Base-by-base conservation (phyloP, 1,284 basidiomycete species). In the Heliocybe sulcata region DNA sequence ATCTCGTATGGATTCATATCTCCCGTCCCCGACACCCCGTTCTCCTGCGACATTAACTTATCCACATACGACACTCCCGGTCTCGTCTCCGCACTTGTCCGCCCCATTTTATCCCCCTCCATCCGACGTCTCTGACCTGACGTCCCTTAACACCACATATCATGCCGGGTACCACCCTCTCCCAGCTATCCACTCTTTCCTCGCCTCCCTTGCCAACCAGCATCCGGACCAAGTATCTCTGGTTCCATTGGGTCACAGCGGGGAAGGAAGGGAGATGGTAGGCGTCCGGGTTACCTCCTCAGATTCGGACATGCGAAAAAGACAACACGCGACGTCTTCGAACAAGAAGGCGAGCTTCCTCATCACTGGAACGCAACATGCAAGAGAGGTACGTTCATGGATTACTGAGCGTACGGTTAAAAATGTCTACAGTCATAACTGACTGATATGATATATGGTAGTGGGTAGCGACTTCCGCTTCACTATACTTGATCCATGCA, bases 401-500 rank as follows among this genome's bases (percentile, higher is more conserved):
- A 6, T 16, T n/a, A 42, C 19, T 42, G 8, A 42, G 38, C 3
- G 3, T 42, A 6, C 12, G 4, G 8, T 42, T 3, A n/a, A 6
- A 42, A 42, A 3, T n/a, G 8, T 6, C 35, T 52, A 35, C 52
- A 47, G 49, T 56, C 16, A 33, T n/a, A 56, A 25, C 23, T 42
- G 19, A 29, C 54, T 35, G 31, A 12, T 31, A 12, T 31, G 12
- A 31, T 31, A 31, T 31, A 31, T 31, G 49, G 27, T 57, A 92
- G 85, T 94, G 91, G 91, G 80, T 94, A 51, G 85, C 90, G 0
- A 83, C 87, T 0, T 80, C 90, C 0, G 80, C 90, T 0, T 75
- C 87, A 0, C 70, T 91, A 11, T 93, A 91, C 67, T 70, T 92
- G 51, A 77, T 85, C 0, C 90, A 93, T 65, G 76, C 82, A 0